Base-by-base conservation (phyloP, 2,329 filamentous ascomycete genomes). In the Leptoxyphium fumago region DNA sequence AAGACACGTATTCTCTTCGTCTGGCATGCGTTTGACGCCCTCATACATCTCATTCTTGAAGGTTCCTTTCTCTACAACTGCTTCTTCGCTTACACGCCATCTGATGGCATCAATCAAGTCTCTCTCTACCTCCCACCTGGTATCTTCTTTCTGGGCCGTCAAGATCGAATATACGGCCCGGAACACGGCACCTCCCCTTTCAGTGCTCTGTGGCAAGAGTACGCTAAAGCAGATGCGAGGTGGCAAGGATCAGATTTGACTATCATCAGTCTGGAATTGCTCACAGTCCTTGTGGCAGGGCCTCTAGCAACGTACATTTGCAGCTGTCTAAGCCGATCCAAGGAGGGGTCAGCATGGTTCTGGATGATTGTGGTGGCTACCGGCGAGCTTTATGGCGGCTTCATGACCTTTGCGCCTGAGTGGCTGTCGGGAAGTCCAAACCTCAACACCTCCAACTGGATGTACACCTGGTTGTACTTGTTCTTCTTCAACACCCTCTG, bases 11-110 rank as follows among this genome's bases (percentile, higher is more conserved):
- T 84, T 59, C 78, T 95, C 51, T 94, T 94, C 72, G 75, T 93
- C 65, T 95, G 89, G 89, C 88, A 95, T 68, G 74, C 84, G 32
- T 93, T 94, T 66, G 88, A 95, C 63, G 85, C 85, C 29, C 74
- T 95, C 38, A 89, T 88, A 57, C 91, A 98, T 68, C 78, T 93
- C 64, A 71, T 86, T 61, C 82, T 96, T 61, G 89, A 96, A 67
- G 88, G 86, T 43, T 82, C 78, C 56, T 96, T 86, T 64, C 77
- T 95, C 18, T 95, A 87, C 72, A 85, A 94, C 67, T 94, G 85
- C 69, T 93, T 96, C 73, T 89, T 87, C 72, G 73, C 73, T 52
- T 78, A 69, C 55, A 60, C 74, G 34, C 11, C 3, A 5, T 36
- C 32, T 4, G 63, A 68, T 7, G 61, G 62, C 34, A 55, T 44